Evolutionary conservation across 129 eudicot genomes (phyloP).

Genomic region (Calendula officinalis): DNA sequence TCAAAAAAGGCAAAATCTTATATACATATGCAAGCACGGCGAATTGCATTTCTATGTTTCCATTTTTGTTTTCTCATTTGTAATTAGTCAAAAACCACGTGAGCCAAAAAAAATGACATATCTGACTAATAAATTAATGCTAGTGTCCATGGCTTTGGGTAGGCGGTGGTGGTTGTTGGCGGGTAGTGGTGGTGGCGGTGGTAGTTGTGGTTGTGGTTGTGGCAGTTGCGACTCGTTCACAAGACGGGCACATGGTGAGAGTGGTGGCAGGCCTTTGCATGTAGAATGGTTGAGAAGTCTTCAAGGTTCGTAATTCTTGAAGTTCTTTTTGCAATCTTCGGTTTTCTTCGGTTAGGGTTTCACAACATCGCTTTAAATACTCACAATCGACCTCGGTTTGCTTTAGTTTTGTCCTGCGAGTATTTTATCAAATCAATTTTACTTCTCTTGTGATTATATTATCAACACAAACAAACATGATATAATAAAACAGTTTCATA

Average conservation of each 20-base stretch:
- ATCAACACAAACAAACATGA: too few species aligned
- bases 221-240: slow-evolving; percentile 78
- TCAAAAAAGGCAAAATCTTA: slow-evolving; percentile 36
- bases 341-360: slow-evolving; percentile 94
- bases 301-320: slow-evolving; percentile 83
- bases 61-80: slow-evolving; percentile 1
- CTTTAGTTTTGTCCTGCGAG: slow-evolving; percentile 81
- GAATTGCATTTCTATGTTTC: slow-evolving; percentile 20
- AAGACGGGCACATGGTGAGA: slow-evolving; percentile 95
- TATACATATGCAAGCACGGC: slow-evolving; percentile 35
- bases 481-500: background rate
- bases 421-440: background rate
- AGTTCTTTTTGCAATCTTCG: slow-evolving; percentile 94
- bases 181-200: slow-evolving; percentile 19
- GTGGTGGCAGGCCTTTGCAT: slow-evolving; percentile 97
- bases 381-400: slow-evolving; percentile 99
- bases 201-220: slow-evolving; percentile 44
- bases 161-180: slow-evolving; percentile 14
- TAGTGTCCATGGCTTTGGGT: slow-evolving; percentile 21
- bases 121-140: slow-evolving; percentile 8
- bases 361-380: slow-evolving; percentile 90
- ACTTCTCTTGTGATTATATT: background rate
- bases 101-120: slow-evolving; percentile 19
- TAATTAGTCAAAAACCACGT: slow-evolving; percentile 35
- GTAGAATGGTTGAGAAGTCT: slow-evolving; percentile 88